Evolutionary conservation across 768 basidiomycete genomes (phyloP).

Genomic region (Kwoniella heveanensis): DNA sequence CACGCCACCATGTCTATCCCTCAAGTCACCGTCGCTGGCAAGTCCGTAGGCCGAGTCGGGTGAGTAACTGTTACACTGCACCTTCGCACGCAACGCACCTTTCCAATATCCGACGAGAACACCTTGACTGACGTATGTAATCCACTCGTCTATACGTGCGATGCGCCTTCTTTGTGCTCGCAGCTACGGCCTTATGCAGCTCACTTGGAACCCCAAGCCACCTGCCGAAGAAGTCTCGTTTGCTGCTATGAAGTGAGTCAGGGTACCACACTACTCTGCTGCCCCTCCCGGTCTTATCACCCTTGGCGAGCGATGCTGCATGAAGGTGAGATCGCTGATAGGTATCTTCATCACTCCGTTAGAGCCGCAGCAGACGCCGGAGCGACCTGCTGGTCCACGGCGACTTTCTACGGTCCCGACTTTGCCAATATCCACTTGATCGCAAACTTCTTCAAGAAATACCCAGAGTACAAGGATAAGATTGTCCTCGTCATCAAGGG

Average conservation of each 20-base stretch:
- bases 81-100: not conserved
- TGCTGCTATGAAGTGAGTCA: constrained; percentile 63
- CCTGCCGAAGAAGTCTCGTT: constrained; percentile 66
- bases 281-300: no score
- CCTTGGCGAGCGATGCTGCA: no score
- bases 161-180: not conserved
- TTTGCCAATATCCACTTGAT: constrained; percentile 62
- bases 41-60: constrained; percentile 42
- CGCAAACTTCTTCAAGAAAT: constrained; percentile 61
- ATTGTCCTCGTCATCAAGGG: constrained; percentile 63
- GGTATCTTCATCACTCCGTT: no score
- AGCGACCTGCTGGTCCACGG: constrained; percentile 55
- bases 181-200: constrained; percentile 63
- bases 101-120: not conserved
- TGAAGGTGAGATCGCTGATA: no score
- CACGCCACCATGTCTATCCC: constrained; percentile 26
- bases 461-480: constrained; percentile 58
- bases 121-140: no score
- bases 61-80: constrained; percentile 4
- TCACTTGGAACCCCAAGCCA: constrained; percentile 62
- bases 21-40: constrained; percentile 41
- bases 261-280: no score
- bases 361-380: constrained; percentile 54
- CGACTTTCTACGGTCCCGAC: constrained; percentile 64
- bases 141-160: no score